Base-by-base conservation (phyloP, 2,329 filamentous ascomycete species). In the Trichothecium roseum region DNA sequence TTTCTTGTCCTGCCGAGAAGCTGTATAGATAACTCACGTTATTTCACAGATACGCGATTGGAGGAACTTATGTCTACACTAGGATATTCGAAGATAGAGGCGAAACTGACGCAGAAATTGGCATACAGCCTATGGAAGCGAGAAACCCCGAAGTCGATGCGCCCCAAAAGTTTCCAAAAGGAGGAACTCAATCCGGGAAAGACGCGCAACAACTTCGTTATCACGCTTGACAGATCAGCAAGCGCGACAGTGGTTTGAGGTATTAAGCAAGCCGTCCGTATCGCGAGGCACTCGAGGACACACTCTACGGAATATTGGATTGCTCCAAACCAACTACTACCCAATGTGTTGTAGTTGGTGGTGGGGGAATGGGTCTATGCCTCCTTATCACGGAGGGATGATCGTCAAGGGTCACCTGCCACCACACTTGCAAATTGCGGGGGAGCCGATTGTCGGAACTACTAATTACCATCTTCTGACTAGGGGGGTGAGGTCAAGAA, bases 1-100 rank as follows among this genome's bases (percentile, higher is more conserved):
- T 98, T 98, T 55, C 63, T 98, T 20, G 91, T 98, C 8, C 64
- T 98, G 3, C 91, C 91, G 3, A 76, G 84, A 22, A 82, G 89
- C 15, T 98, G 91, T 51, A 69, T 96, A 34, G 71, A 74, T 16
- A 98, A 98, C 54, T 95, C 88, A 13, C 75, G 91, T 34, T 98
- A 98, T 53, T 74, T 94, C 52, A 80, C 85, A 37, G 78, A 88
- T 42, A 55, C 65, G 14, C 71, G 74, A 35, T 59, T 98, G 16
- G 57, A 71, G 7, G 66, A 69, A 4, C 84, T 98, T 40, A 86
- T 96, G 84, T 55, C 56, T 3, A 74, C 71, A 32, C 58, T 98
- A 27, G 88, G 89, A 2, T 96, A 88, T 54, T 57, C 56, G 10
- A 59, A 78, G 47, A 54, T 70, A 8, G 64, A 74, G 47, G 72